Conservation (phyloP, 78 protist species). For the Dictyostelium brefeldianum region DNA sequence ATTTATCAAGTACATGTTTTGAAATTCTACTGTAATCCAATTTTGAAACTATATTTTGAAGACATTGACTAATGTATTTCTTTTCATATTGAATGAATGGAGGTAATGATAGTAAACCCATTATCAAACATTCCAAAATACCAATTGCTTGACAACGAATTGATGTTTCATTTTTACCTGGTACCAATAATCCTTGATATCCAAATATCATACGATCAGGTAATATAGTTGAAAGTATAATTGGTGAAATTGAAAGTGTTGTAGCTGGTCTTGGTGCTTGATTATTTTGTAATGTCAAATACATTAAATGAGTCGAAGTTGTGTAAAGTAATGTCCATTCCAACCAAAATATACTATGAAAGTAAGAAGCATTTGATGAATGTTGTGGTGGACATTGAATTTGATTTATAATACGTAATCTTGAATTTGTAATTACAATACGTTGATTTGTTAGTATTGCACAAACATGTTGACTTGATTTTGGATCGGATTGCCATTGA, state of each 20-base stretch:
- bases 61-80: slow-evolving; percentile 20
- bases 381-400: slow-evolving; percentile 41
- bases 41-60: slow-evolving; percentile 54
- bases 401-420: slow-evolving; percentile 50
- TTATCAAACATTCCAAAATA: slow-evolving; percentile 25
- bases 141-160: slow-evolving; percentile 47
- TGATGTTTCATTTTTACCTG: slow-evolving; percentile 27
- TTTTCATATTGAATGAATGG: slow-evolving; percentile 52
- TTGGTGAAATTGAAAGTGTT: slow-evolving; percentile 32
- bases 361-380: neutral
- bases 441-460: slow-evolving; percentile 51
- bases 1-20: slow-evolving; percentile 26
- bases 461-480: slow-evolving; percentile 27
- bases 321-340: slow-evolving; percentile 73
- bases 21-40: slow-evolving; percentile 32
- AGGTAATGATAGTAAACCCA: slow-evolving; percentile 55
- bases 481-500: slow-evolving; percentile 74
- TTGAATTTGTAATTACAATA: slow-evolving; percentile 45
- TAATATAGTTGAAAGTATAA: slow-evolving; percentile 21
- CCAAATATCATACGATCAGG: slow-evolving; percentile 72
- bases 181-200: slow-evolving; percentile 41
- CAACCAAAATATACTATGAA: slow-evolving; percentile 55
- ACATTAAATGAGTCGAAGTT: slow-evolving; percentile 62
- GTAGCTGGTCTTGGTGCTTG: slow-evolving; percentile 35
- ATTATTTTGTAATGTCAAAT: slow-evolving; percentile 60